A percentile compares a stretch with the other conserved stretches of the same genome.
Conservation (phyloP, 805 yeast genomes). For the Ogataea philodendri region DNA sequence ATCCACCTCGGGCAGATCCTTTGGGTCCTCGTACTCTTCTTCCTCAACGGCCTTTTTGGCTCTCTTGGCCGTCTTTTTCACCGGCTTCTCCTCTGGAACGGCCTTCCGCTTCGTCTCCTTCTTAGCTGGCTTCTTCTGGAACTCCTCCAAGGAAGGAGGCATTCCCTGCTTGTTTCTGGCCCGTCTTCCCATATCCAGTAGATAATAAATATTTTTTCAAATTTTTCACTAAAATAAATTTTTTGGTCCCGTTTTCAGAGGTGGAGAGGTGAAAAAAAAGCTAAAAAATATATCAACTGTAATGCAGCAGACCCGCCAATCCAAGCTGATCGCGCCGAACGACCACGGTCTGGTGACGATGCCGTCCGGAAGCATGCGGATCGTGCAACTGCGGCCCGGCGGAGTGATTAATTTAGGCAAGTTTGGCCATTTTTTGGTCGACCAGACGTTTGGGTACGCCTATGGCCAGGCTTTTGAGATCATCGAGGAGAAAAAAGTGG, state of each 20-base stretch:
- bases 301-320: constrained; percentile 3
- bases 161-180: constrained; percentile 89
- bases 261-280: constrained; percentile 10
- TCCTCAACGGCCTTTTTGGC: constrained; percentile 27
- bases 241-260: constrained; percentile 18
- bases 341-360: constrained; percentile 65
- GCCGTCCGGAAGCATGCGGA: constrained; percentile 78
- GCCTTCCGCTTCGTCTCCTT: constrained; percentile 35
- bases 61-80: constrained; percentile 33
- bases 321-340: constrained; percentile 29
- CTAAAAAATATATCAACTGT: constrained; percentile 3
- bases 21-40: constrained; percentile 38
- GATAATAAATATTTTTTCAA: constrained; percentile 11
- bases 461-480: constrained; percentile 91
- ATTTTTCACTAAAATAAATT: constrained; percentile 17
- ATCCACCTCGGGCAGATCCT: constrained; percentile 62
- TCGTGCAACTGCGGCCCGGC: constrained; percentile 62
- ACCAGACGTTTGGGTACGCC: constrained; percentile 73
- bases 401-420: constrained; percentile 77
- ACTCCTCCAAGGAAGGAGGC: constrained; percentile 87
- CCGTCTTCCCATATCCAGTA: constrained; percentile 79
- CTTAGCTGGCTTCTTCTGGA: constrained; percentile 46
- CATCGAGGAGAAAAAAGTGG: constrained; percentile 49
- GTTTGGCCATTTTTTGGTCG: constrained; percentile 80
- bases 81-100: constrained; percentile 39